Evolutionary conservation across 2,329 filamentous ascomycete genomes (phyloP).

Genomic region (Coniochaeta sp.): DNA sequence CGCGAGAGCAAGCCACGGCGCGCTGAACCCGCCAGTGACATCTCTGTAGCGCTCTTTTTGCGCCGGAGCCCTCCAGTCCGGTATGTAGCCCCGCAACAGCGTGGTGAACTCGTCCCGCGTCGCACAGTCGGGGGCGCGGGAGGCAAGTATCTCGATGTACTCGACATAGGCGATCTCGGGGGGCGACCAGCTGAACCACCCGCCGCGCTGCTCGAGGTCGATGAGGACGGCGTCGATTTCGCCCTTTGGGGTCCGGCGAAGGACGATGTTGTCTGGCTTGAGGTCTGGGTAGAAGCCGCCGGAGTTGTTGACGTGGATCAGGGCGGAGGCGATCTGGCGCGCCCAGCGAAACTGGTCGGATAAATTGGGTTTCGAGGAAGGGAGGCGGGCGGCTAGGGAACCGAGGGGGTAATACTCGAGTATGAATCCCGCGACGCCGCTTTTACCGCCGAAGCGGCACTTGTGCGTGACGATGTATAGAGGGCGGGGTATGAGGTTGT

Average conservation of each 20-base stretch:
- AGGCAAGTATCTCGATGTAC: conserved; percentile 13
- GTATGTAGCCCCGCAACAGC: conserved; percentile 5
- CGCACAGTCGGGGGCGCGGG: background rate
- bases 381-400: conserved; percentile 9
- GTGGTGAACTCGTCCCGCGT: background rate
- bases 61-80: conserved; percentile 7
- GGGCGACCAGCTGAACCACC: conserved; percentile 17
- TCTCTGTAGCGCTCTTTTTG: conserved; percentile 8
- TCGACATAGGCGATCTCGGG: conserved; percentile 16
- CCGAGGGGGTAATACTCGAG: conserved; percentile 12
- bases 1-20: conserved; percentile 12
- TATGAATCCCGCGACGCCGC: conserved; percentile 14
- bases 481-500: conserved; percentile 9
- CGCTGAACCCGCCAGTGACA: conserved; percentile 11
- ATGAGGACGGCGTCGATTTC: conserved; percentile 12
- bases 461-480: conserved; percentile 11
- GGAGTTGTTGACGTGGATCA: conserved; percentile 11
- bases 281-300: conserved; percentile 15
- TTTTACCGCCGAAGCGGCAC: conserved; percentile 10
- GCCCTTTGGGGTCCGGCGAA: background rate
- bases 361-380: conserved; percentile 1
- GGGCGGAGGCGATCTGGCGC: conserved; percentile 10
- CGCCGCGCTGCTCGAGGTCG: conserved; percentile 17
- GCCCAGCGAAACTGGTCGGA: conserved; percentile 11
- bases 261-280: conserved; percentile 16